Evolutionary conservation across 1,284 basidiomycete genomes (phyloP).

Genomic region (Puccinia novopanici): DNA sequence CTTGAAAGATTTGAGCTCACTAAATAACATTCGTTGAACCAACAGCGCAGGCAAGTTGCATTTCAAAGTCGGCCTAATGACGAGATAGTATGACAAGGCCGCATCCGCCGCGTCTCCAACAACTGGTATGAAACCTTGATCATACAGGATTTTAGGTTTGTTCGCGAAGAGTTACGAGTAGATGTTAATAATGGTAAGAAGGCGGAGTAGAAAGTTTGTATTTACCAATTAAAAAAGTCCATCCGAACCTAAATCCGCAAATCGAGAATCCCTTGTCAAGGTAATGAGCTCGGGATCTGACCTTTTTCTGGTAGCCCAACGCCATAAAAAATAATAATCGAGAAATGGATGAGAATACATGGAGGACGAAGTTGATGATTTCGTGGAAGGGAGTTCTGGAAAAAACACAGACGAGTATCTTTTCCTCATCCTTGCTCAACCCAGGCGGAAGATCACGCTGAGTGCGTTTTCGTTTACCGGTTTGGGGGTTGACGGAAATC

Average conservation of each 20-base stretch:
- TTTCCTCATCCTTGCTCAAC: slow-evolving; percentile 57
- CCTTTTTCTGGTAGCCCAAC: slow-evolving; percentile 25
- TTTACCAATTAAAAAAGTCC: slow-evolving; percentile 54
- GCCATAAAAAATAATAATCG: too few species aligned
- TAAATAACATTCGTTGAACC: slow-evolving; percentile 36
- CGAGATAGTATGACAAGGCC: slow-evolving; percentile 48
- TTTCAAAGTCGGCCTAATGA: slow-evolving; percentile 44
- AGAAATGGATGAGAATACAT: not conserved
- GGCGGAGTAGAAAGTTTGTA: not conserved
- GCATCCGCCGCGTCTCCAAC: slow-evolving; percentile 51
- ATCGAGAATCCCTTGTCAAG: slow-evolving; percentile 53
- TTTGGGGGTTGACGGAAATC: slow-evolving; percentile 53
- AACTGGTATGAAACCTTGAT: slow-evolving; percentile 54
- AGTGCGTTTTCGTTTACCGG: slow-evolving; percentile 57
- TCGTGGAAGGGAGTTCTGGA: not conserved
- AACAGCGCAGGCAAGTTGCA: slow-evolving; percentile 52
- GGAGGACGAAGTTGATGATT: not conserved
- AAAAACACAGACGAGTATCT: slow-evolving; percentile 44
- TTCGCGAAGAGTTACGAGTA: not conserved
- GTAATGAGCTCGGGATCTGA: slow-evolving; percentile 36
- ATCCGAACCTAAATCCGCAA: slow-evolving; percentile 58
- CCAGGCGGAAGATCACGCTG: slow-evolving; percentile 58
- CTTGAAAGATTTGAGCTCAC: slow-evolving; percentile 1
- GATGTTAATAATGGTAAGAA: not conserved
- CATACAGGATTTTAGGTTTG: slow-evolving; percentile 28